Evolutionary conservation across 352 stramenopile genomes (phyloP).

Genomic region (Globisporangium sylvaticum): DNA sequence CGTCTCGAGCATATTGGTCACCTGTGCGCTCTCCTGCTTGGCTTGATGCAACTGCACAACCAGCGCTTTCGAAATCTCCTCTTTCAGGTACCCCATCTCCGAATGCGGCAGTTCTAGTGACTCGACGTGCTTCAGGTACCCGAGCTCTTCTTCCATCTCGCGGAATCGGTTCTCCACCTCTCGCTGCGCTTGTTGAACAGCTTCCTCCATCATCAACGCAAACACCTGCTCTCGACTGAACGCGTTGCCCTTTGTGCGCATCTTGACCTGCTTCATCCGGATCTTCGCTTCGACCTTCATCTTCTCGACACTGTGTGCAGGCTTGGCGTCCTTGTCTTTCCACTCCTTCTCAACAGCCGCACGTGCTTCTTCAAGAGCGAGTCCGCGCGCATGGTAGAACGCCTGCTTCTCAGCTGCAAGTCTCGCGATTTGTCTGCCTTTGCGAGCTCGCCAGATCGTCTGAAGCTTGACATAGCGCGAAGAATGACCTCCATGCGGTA

Average conservation of each 20-base stretch:
- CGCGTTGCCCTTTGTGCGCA: slow-evolving; percentile 80
- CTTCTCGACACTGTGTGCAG: slow-evolving; percentile 75
- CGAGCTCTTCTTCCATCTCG: slow-evolving; percentile 85
- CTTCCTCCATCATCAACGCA: slow-evolving; percentile 79
- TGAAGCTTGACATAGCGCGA: slow-evolving; percentile 81
- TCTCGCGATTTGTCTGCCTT: slow-evolving; percentile 66
- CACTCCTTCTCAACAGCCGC: slow-evolving; percentile 65
- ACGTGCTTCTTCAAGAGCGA: slow-evolving; percentile 65
- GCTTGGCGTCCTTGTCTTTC: slow-evolving; percentile 62
- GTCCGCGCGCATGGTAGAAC: slow-evolving; percentile 85
- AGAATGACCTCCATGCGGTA: slow-evolving; percentile 70
- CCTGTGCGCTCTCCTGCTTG: slow-evolving; percentile 45
- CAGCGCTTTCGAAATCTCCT: slow-evolving; percentile 64
- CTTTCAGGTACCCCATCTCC: slow-evolving; percentile 53
- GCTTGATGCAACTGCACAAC: slow-evolving; percentile 51
- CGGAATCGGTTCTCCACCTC: slow-evolving; percentile 82
- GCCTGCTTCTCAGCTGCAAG: slow-evolving; percentile 81
- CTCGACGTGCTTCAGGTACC: slow-evolving; percentile 51
- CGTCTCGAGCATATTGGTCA: slow-evolving; percentile 41
- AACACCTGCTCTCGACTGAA: slow-evolving; percentile 81
- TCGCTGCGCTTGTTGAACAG: slow-evolving; percentile 67
- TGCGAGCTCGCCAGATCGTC: slow-evolving; percentile 70
- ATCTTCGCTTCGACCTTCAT: slow-evolving; percentile 94
- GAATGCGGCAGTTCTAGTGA: slow-evolving; percentile 37
- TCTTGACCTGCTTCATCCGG: slow-evolving; percentile 90